A percentile compares a stretch with the other conserved stretches of the same genome.
Conservation (phyloP, 2,329 filamentous ascomycete genomes). For the Botrytis byssoidea region DNA sequence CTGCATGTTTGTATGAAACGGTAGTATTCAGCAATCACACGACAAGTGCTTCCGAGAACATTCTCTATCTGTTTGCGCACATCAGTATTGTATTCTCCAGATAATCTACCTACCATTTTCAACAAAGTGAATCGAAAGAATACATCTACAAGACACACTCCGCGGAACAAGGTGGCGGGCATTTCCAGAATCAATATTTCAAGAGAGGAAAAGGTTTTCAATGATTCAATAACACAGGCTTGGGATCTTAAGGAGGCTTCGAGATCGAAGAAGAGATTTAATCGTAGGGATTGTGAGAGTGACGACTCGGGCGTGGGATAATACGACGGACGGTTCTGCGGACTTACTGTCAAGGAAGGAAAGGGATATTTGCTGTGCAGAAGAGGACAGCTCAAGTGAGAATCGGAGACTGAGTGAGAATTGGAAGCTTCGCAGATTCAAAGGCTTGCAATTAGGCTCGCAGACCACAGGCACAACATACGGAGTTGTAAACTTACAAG, state of each 20-base stretch:
- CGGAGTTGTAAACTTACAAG: neutral
- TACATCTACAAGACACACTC: neutral
- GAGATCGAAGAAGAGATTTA: conserved; percentile 4
- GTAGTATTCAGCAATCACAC: neutral
- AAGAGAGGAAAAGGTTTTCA: neutral
- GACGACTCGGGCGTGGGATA: conserved; percentile 12
- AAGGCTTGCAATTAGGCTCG: neutral
- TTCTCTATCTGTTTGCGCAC: neutral
- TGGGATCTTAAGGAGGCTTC: neutral
- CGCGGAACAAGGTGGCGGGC: conserved; percentile 12
- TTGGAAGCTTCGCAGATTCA: neutral
- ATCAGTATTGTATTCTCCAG: neutral
- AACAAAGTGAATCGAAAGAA: neutral
- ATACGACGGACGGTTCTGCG: neutral
- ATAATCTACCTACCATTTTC: neutral
- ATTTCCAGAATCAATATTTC: neutral
- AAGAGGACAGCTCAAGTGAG: too few species aligned
- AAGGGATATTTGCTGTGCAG: too few species aligned
- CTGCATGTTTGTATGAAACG: neutral
- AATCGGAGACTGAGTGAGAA: neutral
- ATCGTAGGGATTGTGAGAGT: neutral
- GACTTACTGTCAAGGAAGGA: neutral
- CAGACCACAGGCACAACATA: neutral
- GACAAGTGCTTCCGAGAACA: neutral
- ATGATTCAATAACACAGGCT: conserved; percentile 19